phyloP scores from a whole-genome alignment of 2,329 filamentous ascomycete species.

The Colletotrichum sp. region DNA sequence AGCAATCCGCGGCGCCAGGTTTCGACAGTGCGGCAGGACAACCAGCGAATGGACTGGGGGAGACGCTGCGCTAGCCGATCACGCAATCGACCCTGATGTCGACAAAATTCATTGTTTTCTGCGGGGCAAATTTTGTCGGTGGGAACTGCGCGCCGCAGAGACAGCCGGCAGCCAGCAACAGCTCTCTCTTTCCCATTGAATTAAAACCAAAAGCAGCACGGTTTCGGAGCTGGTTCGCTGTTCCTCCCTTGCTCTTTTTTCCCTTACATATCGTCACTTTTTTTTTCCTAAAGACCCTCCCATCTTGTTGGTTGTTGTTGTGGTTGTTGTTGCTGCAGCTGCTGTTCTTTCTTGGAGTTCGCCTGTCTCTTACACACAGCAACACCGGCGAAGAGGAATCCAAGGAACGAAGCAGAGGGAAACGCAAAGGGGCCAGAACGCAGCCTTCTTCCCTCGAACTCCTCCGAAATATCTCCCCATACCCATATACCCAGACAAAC shows the following conservation, averaged over 20 bases:
- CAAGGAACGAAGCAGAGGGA: neutral
- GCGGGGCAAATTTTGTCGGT: constrained; percentile 16
- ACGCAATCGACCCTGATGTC: constrained; percentile 35
- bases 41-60: constrained; percentile 20
- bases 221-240: constrained; percentile 8
- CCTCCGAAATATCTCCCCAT: neutral
- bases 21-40: constrained; percentile 8
- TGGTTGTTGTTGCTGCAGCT: neutral
- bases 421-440: neutral
- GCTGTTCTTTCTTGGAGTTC: neutral
- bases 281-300: neutral
- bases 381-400: neutral
- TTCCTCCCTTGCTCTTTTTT: neutral
- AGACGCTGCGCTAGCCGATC: constrained; percentile 34
- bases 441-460: neutral
- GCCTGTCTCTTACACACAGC: neutral
- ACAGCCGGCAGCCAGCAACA: neutral
- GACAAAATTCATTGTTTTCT: constrained; percentile 23
- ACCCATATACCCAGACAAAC: neutral
- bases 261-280: neutral
- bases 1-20: constrained; percentile 4
- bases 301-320: neutral
- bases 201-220: constrained; percentile 9
- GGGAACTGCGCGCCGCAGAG: constrained; percentile 5
- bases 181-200: neutral